phyloP scores from a whole-genome alignment of 129 eudicot species.

The Smallanthus sonchifolius region DNA sequence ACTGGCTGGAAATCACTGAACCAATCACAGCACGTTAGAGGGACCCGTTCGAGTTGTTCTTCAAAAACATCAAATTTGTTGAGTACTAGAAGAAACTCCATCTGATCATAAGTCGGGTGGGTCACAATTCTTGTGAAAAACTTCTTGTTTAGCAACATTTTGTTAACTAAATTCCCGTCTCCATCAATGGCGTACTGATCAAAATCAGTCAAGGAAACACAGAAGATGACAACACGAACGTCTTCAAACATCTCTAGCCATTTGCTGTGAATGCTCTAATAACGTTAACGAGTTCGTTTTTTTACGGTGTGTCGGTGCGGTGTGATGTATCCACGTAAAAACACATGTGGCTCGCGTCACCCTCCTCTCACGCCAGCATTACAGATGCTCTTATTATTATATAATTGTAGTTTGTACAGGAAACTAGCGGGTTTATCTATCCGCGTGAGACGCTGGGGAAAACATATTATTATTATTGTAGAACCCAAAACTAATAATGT shows the following conservation, averaged over 20 bases:
- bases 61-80: conserved; percentile 81
- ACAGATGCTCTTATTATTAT: too few relatives aligned
- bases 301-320: too few relatives aligned
- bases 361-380: too few relatives aligned
- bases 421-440: too few relatives aligned
- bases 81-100: conserved; percentile 78
- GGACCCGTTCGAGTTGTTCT: conserved; percentile 71
- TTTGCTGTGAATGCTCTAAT: too few relatives aligned
- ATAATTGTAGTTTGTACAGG: too few relatives aligned
- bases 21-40: conserved; percentile 79
- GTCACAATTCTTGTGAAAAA: conserved; percentile 75
- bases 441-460: too few relatives aligned
- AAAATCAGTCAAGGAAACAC: conserved; percentile 78
- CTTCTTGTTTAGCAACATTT: conserved; percentile 74
- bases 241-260: conserved; percentile 99
- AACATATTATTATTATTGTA: too few relatives aligned
- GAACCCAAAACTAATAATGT: too few relatives aligned
- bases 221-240: conserved; percentile 75
- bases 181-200: conserved; percentile 55
- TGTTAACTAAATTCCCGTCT: conserved; percentile 56
- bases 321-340: too few relatives aligned
- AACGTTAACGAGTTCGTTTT: too few relatives aligned
- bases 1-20: conserved; percentile 81
- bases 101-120: conserved; percentile 84
- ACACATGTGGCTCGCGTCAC: too few relatives aligned